These are phyloP conservation scores for Aspergillus fischeri DNA, from an alignment of 2,329 filamentous ascomycete species.

Conservation along the genomic window DNA sequence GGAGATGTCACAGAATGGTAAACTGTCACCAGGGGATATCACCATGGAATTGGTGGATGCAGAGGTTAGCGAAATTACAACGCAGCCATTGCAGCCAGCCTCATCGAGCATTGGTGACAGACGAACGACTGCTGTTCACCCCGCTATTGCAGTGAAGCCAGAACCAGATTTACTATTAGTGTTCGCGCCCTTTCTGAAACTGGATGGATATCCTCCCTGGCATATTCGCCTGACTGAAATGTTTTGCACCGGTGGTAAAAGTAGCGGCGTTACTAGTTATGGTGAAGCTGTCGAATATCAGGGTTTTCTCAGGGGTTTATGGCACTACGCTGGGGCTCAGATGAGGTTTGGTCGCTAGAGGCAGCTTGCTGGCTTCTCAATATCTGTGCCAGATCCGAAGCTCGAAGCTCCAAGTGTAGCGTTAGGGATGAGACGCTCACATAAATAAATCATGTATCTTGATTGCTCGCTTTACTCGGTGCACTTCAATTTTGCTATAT, in stretches of 20 bases:
- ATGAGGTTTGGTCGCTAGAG: constrained; percentile 70
- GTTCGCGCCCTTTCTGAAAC: constrained; percentile 76
- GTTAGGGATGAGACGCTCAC: not conserved
- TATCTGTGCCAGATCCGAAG: not conserved
- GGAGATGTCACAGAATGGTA: constrained; percentile 89
- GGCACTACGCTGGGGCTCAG: constrained; percentile 80
- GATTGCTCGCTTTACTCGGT: not conserved
- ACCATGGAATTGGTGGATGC: constrained; percentile 81
- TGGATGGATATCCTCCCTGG: constrained; percentile 95
- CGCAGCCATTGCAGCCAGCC: constrained; percentile 23
- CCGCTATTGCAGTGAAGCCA: constrained; percentile 58
- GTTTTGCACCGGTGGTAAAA: constrained; percentile 56
- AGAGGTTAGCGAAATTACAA: constrained; percentile 64
- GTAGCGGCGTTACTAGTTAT: constrained; percentile 32
- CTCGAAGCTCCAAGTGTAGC: not conserved
- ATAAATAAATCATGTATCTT: not conserved
- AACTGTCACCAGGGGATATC: constrained; percentile 77
- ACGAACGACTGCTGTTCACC: not conserved
- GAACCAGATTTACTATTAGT: constrained; percentile 88
- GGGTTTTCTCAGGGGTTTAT: constrained; percentile 79
- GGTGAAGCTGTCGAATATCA: constrained; percentile 74
- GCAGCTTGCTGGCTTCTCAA: not conserved
- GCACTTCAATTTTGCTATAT: not conserved
- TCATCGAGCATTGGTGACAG: constrained; percentile 1
- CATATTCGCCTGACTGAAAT: constrained; percentile 94